These are phyloP conservation scores for Larix kaempferi DNA, from an alignment of 75 land plant species.

Conservation along the genomic window DNA sequence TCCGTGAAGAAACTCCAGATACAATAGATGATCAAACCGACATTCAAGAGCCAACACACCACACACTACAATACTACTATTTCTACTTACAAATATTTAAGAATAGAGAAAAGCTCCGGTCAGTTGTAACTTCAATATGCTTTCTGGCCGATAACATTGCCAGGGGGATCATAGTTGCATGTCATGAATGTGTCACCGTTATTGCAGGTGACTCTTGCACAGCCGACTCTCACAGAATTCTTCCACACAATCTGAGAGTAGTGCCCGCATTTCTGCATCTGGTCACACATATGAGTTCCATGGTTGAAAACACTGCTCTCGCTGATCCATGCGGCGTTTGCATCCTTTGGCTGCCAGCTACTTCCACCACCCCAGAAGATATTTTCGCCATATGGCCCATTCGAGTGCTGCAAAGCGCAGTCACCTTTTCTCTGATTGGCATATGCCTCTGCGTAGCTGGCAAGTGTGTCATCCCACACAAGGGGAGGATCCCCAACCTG, in stretches of 20 bases:
- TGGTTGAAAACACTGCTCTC: conserved; percentile 54
- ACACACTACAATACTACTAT: too few species aligned
- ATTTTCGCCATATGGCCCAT: conserved; percentile 53
- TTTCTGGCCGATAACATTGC: conserved; percentile 37
- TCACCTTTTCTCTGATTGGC: conserved; percentile 46
- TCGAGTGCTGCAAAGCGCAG: conserved; percentile 58
- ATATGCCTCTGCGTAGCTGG: conserved; percentile 63
- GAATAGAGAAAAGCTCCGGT: too few species aligned
- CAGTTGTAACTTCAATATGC: conserved; percentile 17
- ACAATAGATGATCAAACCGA: too few species aligned
- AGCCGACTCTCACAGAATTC: conserved; percentile 27
- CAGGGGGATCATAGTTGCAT: conserved; percentile 63
- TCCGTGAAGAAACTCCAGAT: too few species aligned
- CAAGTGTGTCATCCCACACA: conserved; percentile 45
- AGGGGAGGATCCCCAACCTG: conserved; percentile 24
- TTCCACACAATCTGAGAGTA: conserved; percentile 62
- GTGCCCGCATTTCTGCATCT: conserved; percentile 45
- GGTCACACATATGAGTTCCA: conserved; percentile 28
- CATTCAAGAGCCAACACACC: too few species aligned
- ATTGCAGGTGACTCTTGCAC: conserved; percentile 36
- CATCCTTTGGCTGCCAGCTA: conserved; percentile 43
- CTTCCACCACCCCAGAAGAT: conserved; percentile 61
- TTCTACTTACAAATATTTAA: too few species aligned
- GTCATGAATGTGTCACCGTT: conserved; percentile 38
- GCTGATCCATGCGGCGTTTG: conserved; percentile 18